Base-by-base conservation (phyloP, 805 yeast genomes). In the Kregervanrija fluxuum region DNA sequence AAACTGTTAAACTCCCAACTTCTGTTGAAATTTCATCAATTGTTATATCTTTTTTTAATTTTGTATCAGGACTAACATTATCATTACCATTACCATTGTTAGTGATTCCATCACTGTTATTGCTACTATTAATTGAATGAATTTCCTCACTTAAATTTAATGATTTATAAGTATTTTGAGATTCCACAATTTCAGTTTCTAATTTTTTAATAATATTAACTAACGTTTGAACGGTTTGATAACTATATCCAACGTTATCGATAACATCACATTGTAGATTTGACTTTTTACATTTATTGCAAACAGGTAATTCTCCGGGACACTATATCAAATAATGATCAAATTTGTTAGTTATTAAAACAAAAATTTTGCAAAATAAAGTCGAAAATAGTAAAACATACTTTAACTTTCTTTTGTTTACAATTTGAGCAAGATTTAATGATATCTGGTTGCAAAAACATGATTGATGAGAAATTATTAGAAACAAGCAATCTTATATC, bases 21-120 rank as follows among this genome's bases (percentile, higher is more conserved):
- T 55, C 59, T 1, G 58, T 48, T 3, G 60, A 55, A 11, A 55
- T 50, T 16, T 47, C 44, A n/a, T 56, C 60, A 5, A 56, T 52
- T 9, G 53, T 49, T 11, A 44, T 38, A 33, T 51, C 54, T 13
- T 45, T 43, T 16, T 37, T 35, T 16, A 17, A 13, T 13, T 38
- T 30, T n/a, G 35, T 33, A 5, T 36, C 36, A n/a, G 9, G 28
- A 39, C 35, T 35, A n/a, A 15, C 28, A 14, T 33, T 33, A 16
- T 38, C 30, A 15, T 42, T 34, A 12, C 5, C 22, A 17, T 17
- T 22, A 22, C 6, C 6, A 22, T 6, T 22, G 28, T 22, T 17
- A 17, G 22, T 17, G 22, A 5, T 22, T 22, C 28, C 6, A 6
- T 22, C 6, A 8, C 6, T 22, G 28, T 8, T 22, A 6, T 22